phyloP scores from a whole-genome alignment of 2,329 filamentous ascomycete species.

The Cercospora sp. region DNA sequence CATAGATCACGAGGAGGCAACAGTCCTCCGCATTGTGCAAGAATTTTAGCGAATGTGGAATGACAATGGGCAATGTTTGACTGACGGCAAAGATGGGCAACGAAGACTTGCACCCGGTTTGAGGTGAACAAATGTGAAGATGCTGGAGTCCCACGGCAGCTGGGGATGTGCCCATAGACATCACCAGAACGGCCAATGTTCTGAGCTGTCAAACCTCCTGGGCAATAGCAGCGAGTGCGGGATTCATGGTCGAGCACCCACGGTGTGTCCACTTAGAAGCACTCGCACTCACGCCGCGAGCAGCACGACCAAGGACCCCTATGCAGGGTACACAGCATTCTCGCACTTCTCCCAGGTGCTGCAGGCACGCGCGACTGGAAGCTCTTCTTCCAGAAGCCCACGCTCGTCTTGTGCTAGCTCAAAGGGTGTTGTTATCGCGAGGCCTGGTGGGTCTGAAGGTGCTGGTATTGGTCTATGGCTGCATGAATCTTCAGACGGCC shows the following conservation, averaged over 20 bases:
- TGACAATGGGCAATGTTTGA: not conserved
- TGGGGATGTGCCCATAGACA: not conserved
- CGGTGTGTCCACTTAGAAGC: not conserved
- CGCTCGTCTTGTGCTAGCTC: not conserved
- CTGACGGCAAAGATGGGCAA: not conserved
- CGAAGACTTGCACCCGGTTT: not conserved
- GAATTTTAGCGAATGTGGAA: not conserved
- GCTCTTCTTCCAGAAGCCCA: not conserved
- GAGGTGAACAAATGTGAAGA: not conserved
- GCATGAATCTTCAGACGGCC: not conserved
- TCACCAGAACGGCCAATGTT: not conserved
- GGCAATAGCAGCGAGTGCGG: not conserved
- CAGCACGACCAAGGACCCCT: not conserved
- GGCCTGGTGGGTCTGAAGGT: not conserved
- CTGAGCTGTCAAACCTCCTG: not conserved
- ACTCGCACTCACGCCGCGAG: not conserved
- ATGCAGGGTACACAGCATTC: not conserved
- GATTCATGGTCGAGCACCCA: not conserved
- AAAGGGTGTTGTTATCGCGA: not conserved
- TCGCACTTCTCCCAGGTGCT: not conserved
- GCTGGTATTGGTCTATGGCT: not conserved
- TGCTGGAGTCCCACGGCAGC: not conserved
- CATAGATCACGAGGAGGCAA: not conserved
- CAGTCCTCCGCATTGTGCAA: not conserved
- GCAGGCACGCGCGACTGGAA: not conserved